Percentiles rank a stretch among this genome's conserved stretches.
phyloP scores from a whole-genome alignment of 2,329 filamentous ascomycete genomes.

The Scedosporium boydii region DNA sequence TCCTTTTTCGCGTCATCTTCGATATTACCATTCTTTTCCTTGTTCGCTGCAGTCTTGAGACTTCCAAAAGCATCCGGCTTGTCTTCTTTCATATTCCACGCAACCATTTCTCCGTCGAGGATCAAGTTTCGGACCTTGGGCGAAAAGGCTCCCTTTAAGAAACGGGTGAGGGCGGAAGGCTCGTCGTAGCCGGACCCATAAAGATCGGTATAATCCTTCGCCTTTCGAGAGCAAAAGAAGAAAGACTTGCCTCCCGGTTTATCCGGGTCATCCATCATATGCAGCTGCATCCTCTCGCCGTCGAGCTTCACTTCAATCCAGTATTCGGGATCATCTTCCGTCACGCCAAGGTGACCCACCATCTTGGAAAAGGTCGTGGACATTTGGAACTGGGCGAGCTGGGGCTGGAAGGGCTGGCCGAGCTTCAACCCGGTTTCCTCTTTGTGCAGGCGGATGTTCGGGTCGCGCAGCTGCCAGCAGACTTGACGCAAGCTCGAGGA shows the following conservation, averaged over 20 bases:
- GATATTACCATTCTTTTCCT: constrained; percentile 56
- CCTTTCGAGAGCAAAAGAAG: constrained; percentile 89
- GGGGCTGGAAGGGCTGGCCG: constrained; percentile 95
- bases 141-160: constrained; percentile 69
- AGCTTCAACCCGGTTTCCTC: constrained; percentile 66
- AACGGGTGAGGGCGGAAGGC: constrained; percentile 67
- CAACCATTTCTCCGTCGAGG: constrained; percentile 96
- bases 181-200: constrained; percentile 76
- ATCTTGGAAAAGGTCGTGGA: constrained; percentile 68
- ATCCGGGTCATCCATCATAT: constrained; percentile 66
- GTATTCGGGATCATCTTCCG: constrained; percentile 65
- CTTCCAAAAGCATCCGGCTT: constrained; percentile 85
- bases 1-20: constrained; percentile 39
- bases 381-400: constrained; percentile 87
- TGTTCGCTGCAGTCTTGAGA: constrained; percentile 79
- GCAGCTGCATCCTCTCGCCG: constrained; percentile 93
- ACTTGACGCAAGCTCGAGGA: constrained; percentile 84
- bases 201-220: constrained; percentile 90
- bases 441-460: constrained; percentile 59
- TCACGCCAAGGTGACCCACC: constrained; percentile 56
- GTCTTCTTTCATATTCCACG: constrained; percentile 83
- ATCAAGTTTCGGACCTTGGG: constrained; percentile 76
- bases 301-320: constrained; percentile 99
- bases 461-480: constrained; percentile 86
- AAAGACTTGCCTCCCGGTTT: constrained; percentile 65